Evolutionary conservation across 2,329 filamentous ascomycete genomes (phyloP).

Genomic region (Escovopsis weberi): DNA sequence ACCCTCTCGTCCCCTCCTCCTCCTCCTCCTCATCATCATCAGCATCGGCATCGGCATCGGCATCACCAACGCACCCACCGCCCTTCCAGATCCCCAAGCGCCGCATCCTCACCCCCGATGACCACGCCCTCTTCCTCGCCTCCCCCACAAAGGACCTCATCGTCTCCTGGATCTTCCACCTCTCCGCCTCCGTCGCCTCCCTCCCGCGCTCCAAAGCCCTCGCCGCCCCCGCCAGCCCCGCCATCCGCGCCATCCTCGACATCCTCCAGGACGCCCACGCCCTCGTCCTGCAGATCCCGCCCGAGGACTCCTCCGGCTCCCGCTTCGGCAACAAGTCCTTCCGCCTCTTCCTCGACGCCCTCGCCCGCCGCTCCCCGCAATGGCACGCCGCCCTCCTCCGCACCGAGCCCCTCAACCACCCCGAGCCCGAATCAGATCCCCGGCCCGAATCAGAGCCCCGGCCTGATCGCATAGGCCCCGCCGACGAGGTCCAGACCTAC

Average conservation of each 20-base stretch:
- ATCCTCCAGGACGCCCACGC: constrained; percentile 57
- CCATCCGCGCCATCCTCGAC: constrained; percentile 47
- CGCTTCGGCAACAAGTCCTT: constrained; percentile 93
- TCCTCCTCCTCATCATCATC: no score
- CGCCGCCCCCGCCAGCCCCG: constrained; percentile 42
- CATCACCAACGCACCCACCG: constrained; percentile 1
- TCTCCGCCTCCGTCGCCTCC: constrained; percentile 69
- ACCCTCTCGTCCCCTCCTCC: constrained; percentile 40
- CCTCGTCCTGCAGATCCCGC: constrained; percentile 55
- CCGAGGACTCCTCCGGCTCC: constrained; percentile 74
- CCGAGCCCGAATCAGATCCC: constrained; percentile 23
- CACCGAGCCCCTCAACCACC: no score
- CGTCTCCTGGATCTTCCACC: constrained; percentile 69
- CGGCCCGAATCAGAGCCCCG: constrained; percentile 31
- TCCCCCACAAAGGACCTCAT: constrained; percentile 67
- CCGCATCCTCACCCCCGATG: constrained; percentile 65
- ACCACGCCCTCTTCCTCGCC: constrained; percentile 67
- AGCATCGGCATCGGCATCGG: no score
- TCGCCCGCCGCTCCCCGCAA: constrained; percentile 36
- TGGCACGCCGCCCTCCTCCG: constrained; percentile 40
- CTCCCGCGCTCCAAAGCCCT: constrained; percentile 47
- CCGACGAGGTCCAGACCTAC: constrained; percentile 65
- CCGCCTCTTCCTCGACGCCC: constrained; percentile 60
- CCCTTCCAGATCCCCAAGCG: constrained; percentile 54
- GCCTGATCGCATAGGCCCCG: constrained; percentile 36